These are phyloP conservation scores for Tympanopsis confertula DNA, from an alignment of 2,329 filamentous ascomycete genomes.

Conservation along the genomic window DNA sequence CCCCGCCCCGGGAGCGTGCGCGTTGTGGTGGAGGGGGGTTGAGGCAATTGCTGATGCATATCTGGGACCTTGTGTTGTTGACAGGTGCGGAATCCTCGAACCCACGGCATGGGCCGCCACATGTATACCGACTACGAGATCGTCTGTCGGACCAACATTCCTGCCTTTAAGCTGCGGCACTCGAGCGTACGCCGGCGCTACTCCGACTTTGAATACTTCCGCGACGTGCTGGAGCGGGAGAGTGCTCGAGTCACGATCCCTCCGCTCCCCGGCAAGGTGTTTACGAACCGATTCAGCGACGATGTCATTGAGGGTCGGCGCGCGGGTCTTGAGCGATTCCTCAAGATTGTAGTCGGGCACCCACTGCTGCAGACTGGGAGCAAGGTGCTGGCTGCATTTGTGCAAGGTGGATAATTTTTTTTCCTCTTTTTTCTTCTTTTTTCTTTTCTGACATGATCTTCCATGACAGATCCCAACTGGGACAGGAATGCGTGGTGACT, in stretches of 20 bases:
- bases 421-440: neutral
- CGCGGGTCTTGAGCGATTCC: conserved; percentile 83
- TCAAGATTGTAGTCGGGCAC: conserved; percentile 95
- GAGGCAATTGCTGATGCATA: too few relatives aligned
- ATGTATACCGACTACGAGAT: conserved; percentile 99
- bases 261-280: conserved; percentile 90
- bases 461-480: conserved; percentile 64
- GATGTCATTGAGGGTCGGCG: conserved; percentile 93
- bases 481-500: conserved; percentile 79
- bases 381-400: conserved; percentile 90
- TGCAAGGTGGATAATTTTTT: conserved; percentile 62
- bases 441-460: neutral
- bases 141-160: conserved; percentile 94
- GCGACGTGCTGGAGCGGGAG: conserved; percentile 94
- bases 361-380: conserved; percentile 93
- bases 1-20: too few relatives aligned
- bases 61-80: neutral
- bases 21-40: too few relatives aligned
- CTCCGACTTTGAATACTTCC: conserved; percentile 97
- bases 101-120: conserved; percentile 81
- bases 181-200: conserved; percentile 85
- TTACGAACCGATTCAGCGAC: conserved; percentile 95
- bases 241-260: conserved; percentile 89
- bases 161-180: conserved; percentile 90
- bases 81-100: conserved; percentile 85